A percentile compares a stretch with the other conserved stretches of the same genome.
Conservation (phyloP, 176 grass and related monocot species). For the Thalia dealbata region DNA sequence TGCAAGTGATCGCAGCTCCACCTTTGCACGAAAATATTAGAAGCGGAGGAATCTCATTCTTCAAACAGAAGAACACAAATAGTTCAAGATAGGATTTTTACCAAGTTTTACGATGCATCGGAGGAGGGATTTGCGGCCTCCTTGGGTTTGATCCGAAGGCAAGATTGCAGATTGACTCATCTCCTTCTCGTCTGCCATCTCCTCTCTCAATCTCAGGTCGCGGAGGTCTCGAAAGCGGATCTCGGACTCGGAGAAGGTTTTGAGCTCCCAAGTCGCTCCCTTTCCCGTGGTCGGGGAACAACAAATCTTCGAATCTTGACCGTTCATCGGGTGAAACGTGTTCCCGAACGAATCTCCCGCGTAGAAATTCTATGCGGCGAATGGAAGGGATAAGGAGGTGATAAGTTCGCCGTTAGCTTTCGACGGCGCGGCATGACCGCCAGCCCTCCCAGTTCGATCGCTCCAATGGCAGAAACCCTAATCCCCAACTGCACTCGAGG, state of each 20-base stretch:
- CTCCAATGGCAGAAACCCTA: slow-evolving; percentile 54
- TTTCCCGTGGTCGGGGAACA: not conserved
- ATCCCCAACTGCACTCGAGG: slow-evolving; percentile 22
- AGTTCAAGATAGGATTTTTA: slow-evolving; percentile 10
- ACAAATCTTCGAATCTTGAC: not conserved
- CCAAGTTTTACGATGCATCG: slow-evolving; percentile 87
- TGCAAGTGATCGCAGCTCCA: slow-evolving; percentile 93
- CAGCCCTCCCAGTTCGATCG: not conserved
- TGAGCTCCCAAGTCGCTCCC: not conserved
- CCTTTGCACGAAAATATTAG: slow-evolving; percentile 26
- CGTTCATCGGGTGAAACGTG: not conserved
- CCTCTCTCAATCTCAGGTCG: not conserved
- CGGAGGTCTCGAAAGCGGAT: not conserved
- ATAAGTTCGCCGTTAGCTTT: not conserved
- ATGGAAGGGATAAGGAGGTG: not conserved
- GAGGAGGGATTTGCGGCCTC: slow-evolving; percentile 9
- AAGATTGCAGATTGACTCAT: too few species aligned
- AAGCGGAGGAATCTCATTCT: slow-evolving; percentile 3
- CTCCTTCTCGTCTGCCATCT: not conserved
- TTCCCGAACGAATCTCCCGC: not conserved
- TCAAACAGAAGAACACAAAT: not conserved
- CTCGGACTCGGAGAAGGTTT: not conserved
- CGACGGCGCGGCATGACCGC: not conserved
- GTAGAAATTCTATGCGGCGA: not conserved
- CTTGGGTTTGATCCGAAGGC: not conserved